These are phyloP conservation scores for Colletotrichum paranaense DNA, from an alignment of 2,329 filamentous ascomycete species.

Conservation along the genomic window DNA sequence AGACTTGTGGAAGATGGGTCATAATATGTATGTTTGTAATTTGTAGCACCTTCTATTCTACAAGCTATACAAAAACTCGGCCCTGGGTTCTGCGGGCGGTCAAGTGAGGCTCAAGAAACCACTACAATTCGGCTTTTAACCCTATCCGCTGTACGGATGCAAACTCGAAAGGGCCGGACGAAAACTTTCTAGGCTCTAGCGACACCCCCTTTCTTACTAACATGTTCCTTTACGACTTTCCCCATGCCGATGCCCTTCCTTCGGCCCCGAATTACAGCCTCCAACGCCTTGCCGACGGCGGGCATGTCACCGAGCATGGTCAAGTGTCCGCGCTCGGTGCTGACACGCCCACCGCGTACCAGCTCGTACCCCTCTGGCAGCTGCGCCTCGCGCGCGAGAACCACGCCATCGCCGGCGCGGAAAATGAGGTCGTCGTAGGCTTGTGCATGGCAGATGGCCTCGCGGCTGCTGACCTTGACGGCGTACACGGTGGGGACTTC, in stretches of 20 bases:
- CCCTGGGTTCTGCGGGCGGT: no score
- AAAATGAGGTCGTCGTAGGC: constrained; percentile 90
- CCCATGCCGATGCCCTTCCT: constrained; percentile 79
- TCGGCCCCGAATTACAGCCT: constrained; percentile 74
- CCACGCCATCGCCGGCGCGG: constrained; percentile 88
- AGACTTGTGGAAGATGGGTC: background rate
- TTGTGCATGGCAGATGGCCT: constrained; percentile 80
- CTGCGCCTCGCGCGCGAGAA: constrained; percentile 87
- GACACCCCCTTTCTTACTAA: background rate
- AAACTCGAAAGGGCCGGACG: background rate
- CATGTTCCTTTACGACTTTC: background rate
- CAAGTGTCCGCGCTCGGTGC: constrained; percentile 87
- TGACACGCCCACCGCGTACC: constrained; percentile 79
- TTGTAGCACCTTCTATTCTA: background rate
- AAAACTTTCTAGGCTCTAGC: constrained; percentile 14
- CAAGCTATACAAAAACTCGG: background rate
- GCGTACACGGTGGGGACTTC: constrained; percentile 87
- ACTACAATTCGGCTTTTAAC: background rate
- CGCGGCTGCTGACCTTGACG: constrained; percentile 77
- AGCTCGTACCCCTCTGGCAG: constrained; percentile 82
- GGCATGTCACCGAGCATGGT: constrained; percentile 87
- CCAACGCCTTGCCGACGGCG: constrained; percentile 80
- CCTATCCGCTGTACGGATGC: background rate
- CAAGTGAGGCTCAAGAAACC: background rate
- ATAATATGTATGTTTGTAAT: background rate